Conservation (phyloP, 495 filamentous ascomycete species). For the Lineolata rhizophorae region DNA sequence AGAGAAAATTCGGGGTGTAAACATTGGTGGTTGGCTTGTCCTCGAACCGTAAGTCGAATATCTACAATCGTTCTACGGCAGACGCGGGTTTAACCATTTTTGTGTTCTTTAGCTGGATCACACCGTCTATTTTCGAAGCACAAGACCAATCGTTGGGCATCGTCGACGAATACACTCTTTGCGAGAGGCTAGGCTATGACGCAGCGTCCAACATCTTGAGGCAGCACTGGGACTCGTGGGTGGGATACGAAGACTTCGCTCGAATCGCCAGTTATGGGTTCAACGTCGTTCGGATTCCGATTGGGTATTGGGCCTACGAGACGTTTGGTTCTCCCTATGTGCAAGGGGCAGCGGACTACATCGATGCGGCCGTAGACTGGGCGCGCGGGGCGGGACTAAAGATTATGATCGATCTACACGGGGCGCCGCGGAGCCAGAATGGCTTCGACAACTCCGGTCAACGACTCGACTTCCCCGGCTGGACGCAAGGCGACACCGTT, state of each 20-base stretch:
- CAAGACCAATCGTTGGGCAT: slow-evolving; percentile 10
- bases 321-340: slow-evolving; percentile 24
- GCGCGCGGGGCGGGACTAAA: slow-evolving; percentile 20
- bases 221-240: slow-evolving; percentile 21
- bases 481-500: slow-evolving; percentile 37
- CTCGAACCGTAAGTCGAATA: slow-evolving; percentile 17
- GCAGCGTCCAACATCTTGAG: slow-evolving; percentile 15
- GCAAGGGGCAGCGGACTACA: slow-evolving; percentile 22
- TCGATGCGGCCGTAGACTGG: slow-evolving; percentile 26
- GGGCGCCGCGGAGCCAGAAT: slow-evolving; percentile 20
- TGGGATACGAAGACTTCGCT: slow-evolving; percentile 18
- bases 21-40: slow-evolving; percentile 24
- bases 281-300: slow-evolving; percentile 27
- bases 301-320: slow-evolving; percentile 28
- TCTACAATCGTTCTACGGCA: neutral
- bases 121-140: slow-evolving; percentile 19
- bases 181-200: slow-evolving; percentile 11
- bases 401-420: slow-evolving; percentile 28
- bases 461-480: slow-evolving; percentile 14
- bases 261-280: slow-evolving; percentile 23
- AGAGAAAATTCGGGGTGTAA: slow-evolving; percentile 21
- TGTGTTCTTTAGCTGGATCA: slow-evolving; percentile 19
- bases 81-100: neutral
- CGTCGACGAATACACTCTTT: slow-evolving; percentile 21
- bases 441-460: slow-evolving; percentile 22